Percentiles rank a stretch among this genome's conserved stretches.
Conservation (phyloP, 2,329 filamentous ascomycete genomes). For the Hypoxylon sp. region DNA sequence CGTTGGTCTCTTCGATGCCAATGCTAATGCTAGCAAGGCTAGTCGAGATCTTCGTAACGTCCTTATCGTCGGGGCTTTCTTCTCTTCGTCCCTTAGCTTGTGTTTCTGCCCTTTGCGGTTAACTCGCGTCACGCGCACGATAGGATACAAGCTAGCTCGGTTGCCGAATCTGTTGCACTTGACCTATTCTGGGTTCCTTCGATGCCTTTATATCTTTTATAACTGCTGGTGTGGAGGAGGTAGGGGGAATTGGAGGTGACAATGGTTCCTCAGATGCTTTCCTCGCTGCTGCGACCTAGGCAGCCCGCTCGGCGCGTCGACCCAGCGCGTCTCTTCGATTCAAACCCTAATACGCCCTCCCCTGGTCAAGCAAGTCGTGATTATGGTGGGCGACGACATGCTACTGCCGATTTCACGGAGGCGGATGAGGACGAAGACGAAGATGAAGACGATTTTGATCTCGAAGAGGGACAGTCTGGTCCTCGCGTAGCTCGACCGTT, state of each 20-base stretch:
- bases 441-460: conserved; percentile 49
- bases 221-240: conserved; percentile 39
- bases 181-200: conserved; percentile 22
- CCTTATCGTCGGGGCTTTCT: conserved; percentile 27
- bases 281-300: conserved; percentile 52
- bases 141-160: conserved; percentile 22
- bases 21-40: conserved; percentile 39
- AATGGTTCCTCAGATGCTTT: conserved; percentile 53
- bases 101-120: conserved; percentile 35
- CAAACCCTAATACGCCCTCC: conserved; percentile 49
- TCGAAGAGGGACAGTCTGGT: conserved; percentile 47
- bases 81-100: conserved; percentile 21
- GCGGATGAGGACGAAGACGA: conserved; percentile 66
- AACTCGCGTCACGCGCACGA: conserved; percentile 29
- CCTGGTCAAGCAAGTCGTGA: conserved; percentile 52
- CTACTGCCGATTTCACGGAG: conserved; percentile 76
- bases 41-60: conserved; percentile 28
- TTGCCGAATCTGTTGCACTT: conserved; percentile 22
- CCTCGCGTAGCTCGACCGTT: conserved; percentile 53
- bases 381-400: conserved; percentile 63
- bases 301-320: conserved; percentile 47
- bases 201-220: conserved; percentile 43
- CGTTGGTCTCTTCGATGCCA: conserved; percentile 18
- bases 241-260: conserved; percentile 43
- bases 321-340: conserved; percentile 44